Evolutionary conservation across 2,329 filamentous ascomycete species (phyloP), one percentile per base, ranked within the genome.

Genomic region (Leptographium radiaticola): DNA sequence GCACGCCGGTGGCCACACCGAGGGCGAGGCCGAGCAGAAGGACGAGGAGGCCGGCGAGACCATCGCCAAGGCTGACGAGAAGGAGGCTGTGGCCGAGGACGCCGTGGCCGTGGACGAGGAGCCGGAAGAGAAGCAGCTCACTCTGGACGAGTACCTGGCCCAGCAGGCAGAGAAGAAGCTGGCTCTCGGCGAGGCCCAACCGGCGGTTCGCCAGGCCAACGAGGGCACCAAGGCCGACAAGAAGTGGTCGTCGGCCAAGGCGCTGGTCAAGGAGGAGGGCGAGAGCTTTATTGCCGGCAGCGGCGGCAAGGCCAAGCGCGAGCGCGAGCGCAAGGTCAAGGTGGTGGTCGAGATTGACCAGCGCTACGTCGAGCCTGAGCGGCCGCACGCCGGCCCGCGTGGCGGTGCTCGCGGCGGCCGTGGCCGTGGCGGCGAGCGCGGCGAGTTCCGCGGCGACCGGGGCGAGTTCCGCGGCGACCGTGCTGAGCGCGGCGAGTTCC

Each of bases 271-370:
- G 70, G 75, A 81, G 20, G 79, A 81, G 13, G 78, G 80, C 53
- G 83, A 89, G 64, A 82, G 86, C 63, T 96, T 87, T 80, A 85
- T 95, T 67, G 73, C 85, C 65, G 83, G 78, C 63, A 70, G 77
- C 61, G 77, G 75, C 59, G 85, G 84, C 74, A 96, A 96, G 84
- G 71, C 81, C 69, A 77, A 80, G 76, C 87, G 87, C 67, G 83
- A 91, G 76, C 88, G 89, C 68, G 86, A 91, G 77, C 86, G 86
- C 75, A 93, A 93, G 81, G 80, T 86, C 74, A 96, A 96, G 85
- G 81, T 87, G 71, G 72, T 86, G 68, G 70, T 97, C 64, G 89
- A 95, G 66, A 87, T 96, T 61, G 90, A 95, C 71, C 82, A 89
- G 74, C 81, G 86, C 67, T 89, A 79, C 69, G 77, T 87, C 63